Base-by-base conservation (phyloP, 2,329 filamentous ascomycete species). In the Fusarium sacchari region DNA sequence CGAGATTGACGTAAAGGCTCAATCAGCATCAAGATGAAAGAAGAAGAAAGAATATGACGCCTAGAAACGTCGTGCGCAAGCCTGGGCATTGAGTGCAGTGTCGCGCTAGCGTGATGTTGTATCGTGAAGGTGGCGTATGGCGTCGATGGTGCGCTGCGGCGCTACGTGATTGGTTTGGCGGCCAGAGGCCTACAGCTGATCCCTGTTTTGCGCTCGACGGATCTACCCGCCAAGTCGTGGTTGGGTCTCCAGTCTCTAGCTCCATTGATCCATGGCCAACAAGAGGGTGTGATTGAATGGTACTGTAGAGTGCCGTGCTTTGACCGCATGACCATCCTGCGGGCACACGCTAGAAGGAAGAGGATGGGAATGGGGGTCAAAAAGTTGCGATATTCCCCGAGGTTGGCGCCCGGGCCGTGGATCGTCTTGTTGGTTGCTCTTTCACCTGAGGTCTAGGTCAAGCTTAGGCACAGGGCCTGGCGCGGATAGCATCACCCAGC, bases 161-260 rank as follows among this genome's bases (percentile, higher is more conserved):
- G 47, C 39, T 34, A 37, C n/a, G 32, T 70, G 60, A 71, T 70
- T 71, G 60, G 47, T 36, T 44, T 57, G 28, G 18, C 46, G 56
- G 36, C 22, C 42, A 64, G 26, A 57, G 49, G 46, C 46, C 64
- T 24, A 53, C 59, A 68, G 53, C 58, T 56, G 60, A 74, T 69
- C 70, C 73, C 64, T 76, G 66, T 55, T 73, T 74, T 69, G 58
- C 52, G 65, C 67, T 72, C 47, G 53, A 61, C 76, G 76, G 76
- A 78, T 78, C 76, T 78, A 78, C 74, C 76, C 76, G 76, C 71
- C 73, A 67, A 71, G 64, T 65, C 47, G 42, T 73, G 74, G 72
- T 77, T 77, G 68, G 76, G 59, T 53, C 40, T 59, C 43, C 26
- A 56, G 32, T 52, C 50, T 47, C 74, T 69, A 73, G 65, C 39